Evolutionary conservation across 441 rosid species (phyloP).

Genomic region (Macaranga tanarius): DNA sequence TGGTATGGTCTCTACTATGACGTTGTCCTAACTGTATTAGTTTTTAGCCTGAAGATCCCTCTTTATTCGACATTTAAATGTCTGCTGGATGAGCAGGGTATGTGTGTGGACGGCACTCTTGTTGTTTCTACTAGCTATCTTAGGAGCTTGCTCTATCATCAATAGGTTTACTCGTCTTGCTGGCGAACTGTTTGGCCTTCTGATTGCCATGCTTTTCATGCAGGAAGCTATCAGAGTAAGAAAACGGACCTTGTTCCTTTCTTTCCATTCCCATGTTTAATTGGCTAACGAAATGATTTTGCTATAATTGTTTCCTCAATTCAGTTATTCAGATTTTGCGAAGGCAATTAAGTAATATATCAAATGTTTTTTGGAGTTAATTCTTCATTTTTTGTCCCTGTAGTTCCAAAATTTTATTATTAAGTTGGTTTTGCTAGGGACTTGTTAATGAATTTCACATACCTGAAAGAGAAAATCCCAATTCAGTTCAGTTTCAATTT

Average conservation of each 20-base stretch:
- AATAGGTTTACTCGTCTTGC: conserved; percentile 78
- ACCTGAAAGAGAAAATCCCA: conserved; percentile 56
- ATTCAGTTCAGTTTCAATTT: conserved; percentile 43
- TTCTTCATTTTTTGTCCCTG: neutral
- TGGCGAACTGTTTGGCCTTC: conserved; percentile 78
- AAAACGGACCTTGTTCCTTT: conserved; percentile 8
- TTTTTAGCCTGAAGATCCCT: neutral
- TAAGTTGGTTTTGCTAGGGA: conserved; percentile 48
- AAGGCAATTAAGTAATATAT: neutral
- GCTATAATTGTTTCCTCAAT: neutral
- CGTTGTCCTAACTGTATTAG: neutral
- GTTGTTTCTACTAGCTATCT: conserved; percentile 60
- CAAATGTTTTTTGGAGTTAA: neutral
- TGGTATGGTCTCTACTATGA: conserved; percentile 38
- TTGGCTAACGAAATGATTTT: neutral
- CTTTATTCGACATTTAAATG: neutral
- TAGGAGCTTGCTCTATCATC: conserved; percentile 78
- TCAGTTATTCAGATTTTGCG: neutral
- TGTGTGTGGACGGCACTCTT: conserved; percentile 72
- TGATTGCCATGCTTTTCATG: conserved; percentile 84
- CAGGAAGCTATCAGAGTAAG: conserved; percentile 75
- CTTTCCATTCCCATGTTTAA: neutral
- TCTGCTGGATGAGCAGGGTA: conserved; percentile 47
- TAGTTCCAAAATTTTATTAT: conserved; percentile 14
- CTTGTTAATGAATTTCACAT: conserved; percentile 59